Conservation (phyloP, 202 grass and related monocot genomes). For the Eragrostis tef region DNA sequence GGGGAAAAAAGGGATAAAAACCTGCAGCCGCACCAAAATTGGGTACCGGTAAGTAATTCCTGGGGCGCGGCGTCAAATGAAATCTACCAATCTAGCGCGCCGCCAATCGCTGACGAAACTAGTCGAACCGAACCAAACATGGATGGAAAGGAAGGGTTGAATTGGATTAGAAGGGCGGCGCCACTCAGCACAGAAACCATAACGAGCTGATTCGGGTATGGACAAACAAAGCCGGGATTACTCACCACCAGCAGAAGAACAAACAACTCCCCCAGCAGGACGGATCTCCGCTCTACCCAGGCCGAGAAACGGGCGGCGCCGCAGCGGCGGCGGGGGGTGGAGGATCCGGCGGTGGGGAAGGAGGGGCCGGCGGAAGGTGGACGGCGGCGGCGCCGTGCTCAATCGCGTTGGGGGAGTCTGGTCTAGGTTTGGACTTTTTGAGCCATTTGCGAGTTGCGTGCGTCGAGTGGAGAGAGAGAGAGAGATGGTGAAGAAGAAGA, state of each 20-base stretch:
- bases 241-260: conserved; percentile 15
- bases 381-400: not conserved
- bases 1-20: not conserved
- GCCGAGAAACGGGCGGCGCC: not conserved
- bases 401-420: not conserved
- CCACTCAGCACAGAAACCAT: not conserved
- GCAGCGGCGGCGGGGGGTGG: not conserved
- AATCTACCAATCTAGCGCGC: not conserved
- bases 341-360: not conserved
- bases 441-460: conserved; percentile 39
- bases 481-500: not conserved
- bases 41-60: not conserved
- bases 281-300: conserved; percentile 23
- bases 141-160: not conserved
- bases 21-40: not conserved
- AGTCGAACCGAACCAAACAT: not conserved
- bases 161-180: not conserved
- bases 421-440: conserved; percentile 50
- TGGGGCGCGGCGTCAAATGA: not conserved
- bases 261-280: not conserved
- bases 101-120: not conserved
- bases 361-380: not conserved
- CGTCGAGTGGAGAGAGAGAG: conserved; percentile 18
- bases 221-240: not conserved
- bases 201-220: not conserved